Evolutionary conservation across 1,139 yeast species (phyloP).

Genomic region (Yamadazyma dendronema): DNA sequence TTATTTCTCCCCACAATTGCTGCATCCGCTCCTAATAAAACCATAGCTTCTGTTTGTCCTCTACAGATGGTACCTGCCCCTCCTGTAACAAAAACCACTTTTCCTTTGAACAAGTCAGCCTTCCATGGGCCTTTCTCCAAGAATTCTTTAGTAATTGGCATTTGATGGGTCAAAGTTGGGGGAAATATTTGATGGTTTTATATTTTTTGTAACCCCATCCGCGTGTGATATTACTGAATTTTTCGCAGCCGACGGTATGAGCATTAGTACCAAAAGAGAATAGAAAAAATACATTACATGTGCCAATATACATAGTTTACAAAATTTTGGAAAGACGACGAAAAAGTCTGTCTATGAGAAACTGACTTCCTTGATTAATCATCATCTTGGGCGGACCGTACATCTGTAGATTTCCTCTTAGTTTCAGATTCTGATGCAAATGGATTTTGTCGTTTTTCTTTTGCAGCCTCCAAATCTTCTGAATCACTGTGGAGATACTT

Average conservation of each 20-base stretch:
- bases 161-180: neutral
- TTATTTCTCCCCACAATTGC: slow-evolving; percentile 79
- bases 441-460: slow-evolving; percentile 11
- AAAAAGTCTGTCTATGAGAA: neutral
- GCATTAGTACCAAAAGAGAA: too few species aligned
- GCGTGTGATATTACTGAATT: slow-evolving; percentile 2
- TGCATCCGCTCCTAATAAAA: slow-evolving; percentile 82
- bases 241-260: neutral
- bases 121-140: slow-evolving; percentile 40
- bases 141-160: slow-evolving; percentile 5
- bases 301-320: slow-evolving; percentile 1
- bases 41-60: slow-evolving; percentile 85
- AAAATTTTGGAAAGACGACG: too few species aligned
- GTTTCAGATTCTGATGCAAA: neutral
- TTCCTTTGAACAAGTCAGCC: slow-evolving; percentile 71
- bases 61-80: slow-evolving; percentile 96
- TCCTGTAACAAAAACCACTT: slow-evolving; percentile 91
- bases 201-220: neutral
- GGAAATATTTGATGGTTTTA: neutral
- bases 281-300: neutral
- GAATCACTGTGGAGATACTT: slow-evolving; percentile 19
- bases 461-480: slow-evolving; percentile 15
- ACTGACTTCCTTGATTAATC: neutral
- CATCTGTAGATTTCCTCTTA: slow-evolving; percentile 4
- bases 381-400: neutral